A percentile compares a stretch with the other conserved stretches of the same genome.
Conservation (phyloP, 2,329 filamentous ascomycete genomes). For the Colletotrichum brevisporum region DNA sequence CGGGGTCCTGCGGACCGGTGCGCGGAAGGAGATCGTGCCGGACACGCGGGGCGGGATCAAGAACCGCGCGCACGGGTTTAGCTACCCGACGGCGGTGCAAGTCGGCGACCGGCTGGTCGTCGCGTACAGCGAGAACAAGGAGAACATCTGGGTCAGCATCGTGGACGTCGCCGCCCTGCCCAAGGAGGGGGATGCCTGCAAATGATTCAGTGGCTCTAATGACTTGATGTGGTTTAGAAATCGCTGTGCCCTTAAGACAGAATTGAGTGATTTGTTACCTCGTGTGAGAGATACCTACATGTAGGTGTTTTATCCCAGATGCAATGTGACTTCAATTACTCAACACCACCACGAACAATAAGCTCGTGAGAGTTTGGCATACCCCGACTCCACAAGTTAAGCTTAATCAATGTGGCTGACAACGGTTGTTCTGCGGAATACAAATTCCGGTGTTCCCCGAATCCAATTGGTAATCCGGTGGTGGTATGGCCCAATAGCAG, state of each 20-base stretch:
- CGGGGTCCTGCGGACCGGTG: constrained; percentile 44
- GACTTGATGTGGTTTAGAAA: too few species aligned
- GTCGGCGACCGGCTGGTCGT: constrained; percentile 43
- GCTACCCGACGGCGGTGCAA: constrained; percentile 44
- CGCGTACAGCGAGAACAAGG: constrained; percentile 47
- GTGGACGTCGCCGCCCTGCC: constrained; percentile 41
- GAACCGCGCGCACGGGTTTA: constrained; percentile 43
- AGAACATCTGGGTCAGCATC: constrained; percentile 47
- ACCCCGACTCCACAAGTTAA: background rate
- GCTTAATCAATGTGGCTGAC: background rate
- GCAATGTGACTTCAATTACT: too few species aligned
- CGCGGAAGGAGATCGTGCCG: constrained; percentile 42
- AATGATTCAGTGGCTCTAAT: background rate
- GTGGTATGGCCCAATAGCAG: background rate
- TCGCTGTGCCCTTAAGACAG: too few species aligned
- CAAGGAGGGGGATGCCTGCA: background rate
- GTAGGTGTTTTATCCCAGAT: too few species aligned
- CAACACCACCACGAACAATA: too few species aligned
- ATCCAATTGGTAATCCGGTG: constrained; percentile 7
- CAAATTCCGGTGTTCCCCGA: constrained; percentile 13
- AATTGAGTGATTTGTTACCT: too few species aligned
- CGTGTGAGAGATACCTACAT: too few species aligned
- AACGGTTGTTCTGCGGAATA: constrained; percentile 2
- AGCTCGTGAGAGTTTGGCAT: too few species aligned
- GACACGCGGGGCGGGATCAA: constrained; percentile 45